Evolutionary conservation across 495 filamentous ascomycete genomes (phyloP).

Genomic region (Talaromyces wortmannii): DNA sequence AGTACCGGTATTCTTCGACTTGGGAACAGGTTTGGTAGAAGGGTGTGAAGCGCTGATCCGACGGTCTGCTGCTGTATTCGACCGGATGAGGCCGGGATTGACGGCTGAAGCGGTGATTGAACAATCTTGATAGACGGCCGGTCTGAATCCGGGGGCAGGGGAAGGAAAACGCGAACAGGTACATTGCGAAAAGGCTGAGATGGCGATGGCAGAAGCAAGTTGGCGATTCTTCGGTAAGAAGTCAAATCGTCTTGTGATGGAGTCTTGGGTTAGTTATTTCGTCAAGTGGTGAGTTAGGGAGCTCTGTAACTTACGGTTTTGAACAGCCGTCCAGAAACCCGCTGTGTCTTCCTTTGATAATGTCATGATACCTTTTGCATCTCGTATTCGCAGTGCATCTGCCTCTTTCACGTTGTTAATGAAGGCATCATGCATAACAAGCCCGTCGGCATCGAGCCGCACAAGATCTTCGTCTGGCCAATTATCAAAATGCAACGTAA

Average conservation of each 20-base stretch:
- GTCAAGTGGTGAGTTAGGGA: too few species aligned
- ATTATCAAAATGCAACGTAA: constrained; percentile 72
- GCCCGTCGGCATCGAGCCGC: constrained; percentile 52
- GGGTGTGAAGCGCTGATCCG: constrained; percentile 66
- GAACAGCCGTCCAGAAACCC: constrained; percentile 76
- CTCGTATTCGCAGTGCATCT: constrained; percentile 86
- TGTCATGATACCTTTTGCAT: constrained; percentile 87
- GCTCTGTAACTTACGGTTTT: constrained; percentile 52
- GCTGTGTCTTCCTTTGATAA: constrained; percentile 84
- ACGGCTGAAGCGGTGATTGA: constrained; percentile 59
- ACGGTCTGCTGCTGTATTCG: constrained; percentile 72
- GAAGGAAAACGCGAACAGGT: constrained; percentile 83
- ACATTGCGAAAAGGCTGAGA: constrained; percentile 69
- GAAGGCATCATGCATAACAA: constrained; percentile 71
- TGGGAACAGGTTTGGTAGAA: constrained; percentile 82
- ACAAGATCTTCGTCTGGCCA: constrained; percentile 63
- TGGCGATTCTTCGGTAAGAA: constrained; percentile 67
- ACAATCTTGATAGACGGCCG: constrained; percentile 55
- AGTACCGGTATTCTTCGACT: constrained; percentile 79
- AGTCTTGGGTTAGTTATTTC: not conserved
- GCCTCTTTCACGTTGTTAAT: constrained; percentile 96
- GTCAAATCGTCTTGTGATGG: constrained; percentile 60
- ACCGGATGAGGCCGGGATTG: constrained; percentile 13
- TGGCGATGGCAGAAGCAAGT: constrained; percentile 68
- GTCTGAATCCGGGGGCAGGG: constrained; percentile 48